Conservation (phyloP, 179 eudicot genomes). For the Gypsophila paniculata region DNA sequence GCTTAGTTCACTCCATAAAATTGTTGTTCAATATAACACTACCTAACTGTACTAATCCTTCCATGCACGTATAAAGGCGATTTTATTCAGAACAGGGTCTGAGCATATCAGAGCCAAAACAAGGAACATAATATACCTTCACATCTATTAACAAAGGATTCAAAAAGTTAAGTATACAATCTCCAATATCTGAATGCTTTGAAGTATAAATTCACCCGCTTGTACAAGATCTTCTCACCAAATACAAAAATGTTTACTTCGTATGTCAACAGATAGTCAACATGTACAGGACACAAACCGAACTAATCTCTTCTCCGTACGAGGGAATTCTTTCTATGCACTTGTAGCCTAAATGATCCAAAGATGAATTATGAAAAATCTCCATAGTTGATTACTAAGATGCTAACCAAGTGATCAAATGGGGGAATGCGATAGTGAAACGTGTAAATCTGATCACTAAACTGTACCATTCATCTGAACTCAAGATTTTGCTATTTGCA, state of each 20-base stretch:
- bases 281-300: constrained; percentile 25
- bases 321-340: not conserved
- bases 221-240: constrained; percentile 10
- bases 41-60: too few relatives aligned
- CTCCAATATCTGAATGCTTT: not conserved
- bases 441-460: constrained; percentile 6
- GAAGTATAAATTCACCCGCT: not conserved
- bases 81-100: too few relatives aligned
- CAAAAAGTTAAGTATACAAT: not conserved
- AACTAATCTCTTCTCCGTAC: not conserved
- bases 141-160: not conserved
- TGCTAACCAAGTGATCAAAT: too few relatives aligned
- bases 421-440: constrained; percentile 4
- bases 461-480: constrained; percentile 17
- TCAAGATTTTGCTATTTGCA: constrained; percentile 40
- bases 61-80: too few relatives aligned
- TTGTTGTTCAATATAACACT: too few relatives aligned
- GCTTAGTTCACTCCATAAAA: too few relatives aligned
- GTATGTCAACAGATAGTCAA: constrained; percentile 2
- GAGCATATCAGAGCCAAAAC: too few relatives aligned
- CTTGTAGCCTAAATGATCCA: constrained; percentile 1
- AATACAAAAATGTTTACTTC: not conserved
- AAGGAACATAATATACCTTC: too few relatives aligned
- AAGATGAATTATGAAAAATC: constrained; percentile 7
- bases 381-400: constrained; percentile 10